phyloP scores from a whole-genome alignment of 129 eudicot species.

The Tanacetum coccineum region DNA sequence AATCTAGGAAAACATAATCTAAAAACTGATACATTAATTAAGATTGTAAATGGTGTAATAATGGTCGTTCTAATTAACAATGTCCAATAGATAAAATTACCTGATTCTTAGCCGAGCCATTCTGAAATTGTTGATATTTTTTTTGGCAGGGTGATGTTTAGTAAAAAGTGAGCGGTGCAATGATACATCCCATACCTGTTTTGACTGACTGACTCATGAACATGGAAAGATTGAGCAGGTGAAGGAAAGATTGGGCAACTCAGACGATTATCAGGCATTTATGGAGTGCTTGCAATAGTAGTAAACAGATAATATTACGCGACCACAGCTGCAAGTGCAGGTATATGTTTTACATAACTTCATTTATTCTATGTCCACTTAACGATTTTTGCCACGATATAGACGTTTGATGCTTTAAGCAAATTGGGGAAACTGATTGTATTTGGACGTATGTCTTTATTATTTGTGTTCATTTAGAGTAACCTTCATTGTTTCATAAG shows the following conservation, averaged over 20 bases:
- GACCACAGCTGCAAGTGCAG: constrained; percentile 50
- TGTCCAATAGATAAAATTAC: too few relatives aligned
- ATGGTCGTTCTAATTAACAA: too few relatives aligned
- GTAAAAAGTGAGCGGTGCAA: too few relatives aligned
- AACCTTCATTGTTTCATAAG: constrained; percentile 1
- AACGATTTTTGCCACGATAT: background rate
- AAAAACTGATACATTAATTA: too few relatives aligned
- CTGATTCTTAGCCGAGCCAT: too few relatives aligned
- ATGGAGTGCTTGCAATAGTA: constrained; percentile 58
- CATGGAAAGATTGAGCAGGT: too few relatives aligned
- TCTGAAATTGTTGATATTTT: too few relatives aligned
- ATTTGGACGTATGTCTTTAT: background rate
- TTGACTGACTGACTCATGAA: too few relatives aligned
- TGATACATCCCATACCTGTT: too few relatives aligned
- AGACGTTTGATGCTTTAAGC: background rate
- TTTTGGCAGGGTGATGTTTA: too few relatives aligned
- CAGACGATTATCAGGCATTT: constrained; percentile 61
- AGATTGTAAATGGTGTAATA: too few relatives aligned
- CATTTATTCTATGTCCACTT: background rate
- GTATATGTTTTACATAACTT: constrained; percentile 36
- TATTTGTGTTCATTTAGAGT: constrained; percentile 14
- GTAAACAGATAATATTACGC: constrained; percentile 47
- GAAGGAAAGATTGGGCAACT: constrained; percentile 56
- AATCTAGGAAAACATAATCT: too few relatives aligned
- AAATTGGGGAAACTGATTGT: constrained; percentile 10